Evolutionary conservation across 768 basidiomycete species (phyloP).

Genomic region (Rhizopogon vinicolor): DNA sequence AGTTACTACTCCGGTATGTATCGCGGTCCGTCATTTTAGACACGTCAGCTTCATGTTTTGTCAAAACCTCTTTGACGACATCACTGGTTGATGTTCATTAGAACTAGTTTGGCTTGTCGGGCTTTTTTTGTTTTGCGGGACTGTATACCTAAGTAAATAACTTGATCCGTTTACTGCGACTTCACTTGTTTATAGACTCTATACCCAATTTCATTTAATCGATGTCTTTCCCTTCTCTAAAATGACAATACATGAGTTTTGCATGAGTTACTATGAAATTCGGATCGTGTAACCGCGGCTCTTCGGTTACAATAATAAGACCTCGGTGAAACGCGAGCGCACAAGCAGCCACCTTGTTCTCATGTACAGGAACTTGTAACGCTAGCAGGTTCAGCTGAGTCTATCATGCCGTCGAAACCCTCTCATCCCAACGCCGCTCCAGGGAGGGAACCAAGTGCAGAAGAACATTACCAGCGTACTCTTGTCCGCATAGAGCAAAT

Average conservation of each 20-base stretch:
- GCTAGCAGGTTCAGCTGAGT: too few species aligned
- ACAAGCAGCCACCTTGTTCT: too few species aligned
- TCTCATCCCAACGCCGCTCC: background rate
- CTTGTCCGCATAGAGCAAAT: conserved; percentile 63
- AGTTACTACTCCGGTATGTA: background rate
- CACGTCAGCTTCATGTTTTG: background rate
- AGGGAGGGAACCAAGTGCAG: conserved; percentile 19
- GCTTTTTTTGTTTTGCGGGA: background rate
- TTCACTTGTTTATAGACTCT: background rate
- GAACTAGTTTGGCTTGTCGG: background rate
- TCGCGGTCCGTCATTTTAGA: background rate
- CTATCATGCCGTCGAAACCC: background rate
- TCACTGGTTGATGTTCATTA: background rate
- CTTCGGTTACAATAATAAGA: background rate
- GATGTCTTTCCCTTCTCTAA: background rate
- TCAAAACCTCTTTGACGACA: background rate
- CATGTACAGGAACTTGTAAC: background rate
- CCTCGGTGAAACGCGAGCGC: background rate
- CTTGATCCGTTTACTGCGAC: background rate
- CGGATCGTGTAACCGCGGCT: too few species aligned
- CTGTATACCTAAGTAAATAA: background rate
- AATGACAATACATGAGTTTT: background rate
- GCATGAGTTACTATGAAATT: too few species aligned
- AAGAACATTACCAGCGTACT: conserved; percentile 57
- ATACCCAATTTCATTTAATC: background rate